A percentile compares a stretch with the other conserved stretches of the same genome.
Conservation (phyloP, 2,329 filamentous ascomycete genomes). For the Dactylellina cionopaga region DNA sequence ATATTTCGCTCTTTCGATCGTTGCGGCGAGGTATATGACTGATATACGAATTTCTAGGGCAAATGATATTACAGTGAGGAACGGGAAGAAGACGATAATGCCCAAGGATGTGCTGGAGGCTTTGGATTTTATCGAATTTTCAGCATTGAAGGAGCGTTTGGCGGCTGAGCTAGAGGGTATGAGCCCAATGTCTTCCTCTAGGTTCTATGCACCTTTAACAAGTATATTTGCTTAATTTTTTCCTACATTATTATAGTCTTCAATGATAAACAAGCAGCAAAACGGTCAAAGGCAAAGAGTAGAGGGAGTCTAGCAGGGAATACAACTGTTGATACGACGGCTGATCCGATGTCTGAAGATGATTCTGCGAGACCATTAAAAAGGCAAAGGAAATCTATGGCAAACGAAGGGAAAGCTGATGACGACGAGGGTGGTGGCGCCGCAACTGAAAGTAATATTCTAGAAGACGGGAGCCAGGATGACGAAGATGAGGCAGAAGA, state of each 20-base stretch:
- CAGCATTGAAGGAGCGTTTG: conserved; percentile 85
- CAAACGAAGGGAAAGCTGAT: conserved; percentile 22
- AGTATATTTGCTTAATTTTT: conserved; percentile 60
- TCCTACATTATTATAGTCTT: conserved; percentile 12
- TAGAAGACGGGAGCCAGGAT: conserved; percentile 42
- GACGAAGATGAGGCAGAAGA: conserved; percentile 54
- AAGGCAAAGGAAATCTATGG: conserved; percentile 40
- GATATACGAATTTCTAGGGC: conserved; percentile 65
- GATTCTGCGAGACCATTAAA: conserved; percentile 42
- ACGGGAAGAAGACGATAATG: conserved; percentile 64
- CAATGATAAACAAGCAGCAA: conserved; percentile 17
- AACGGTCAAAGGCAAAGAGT: conserved; percentile 24
- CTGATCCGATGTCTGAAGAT: conserved; percentile 45
- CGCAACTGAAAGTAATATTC: conserved; percentile 32
- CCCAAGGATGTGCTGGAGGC: conserved; percentile 91
- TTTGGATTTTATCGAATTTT: conserved; percentile 88
- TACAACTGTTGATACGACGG: conserved; percentile 19
- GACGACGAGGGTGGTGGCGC: conserved; percentile 15
- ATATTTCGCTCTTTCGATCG: background rate
- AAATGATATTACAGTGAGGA: conserved; percentile 73
- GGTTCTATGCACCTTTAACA: background rate
- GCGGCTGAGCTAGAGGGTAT: conserved; percentile 71
- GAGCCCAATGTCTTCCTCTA: background rate
- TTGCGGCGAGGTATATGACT: background rate
- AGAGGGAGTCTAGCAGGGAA: conserved; percentile 15